Evolutionary conservation across 1,284 basidiomycete species (phyloP), one percentile per base, ranked within the genome.

Genomic region (Gymnopus androsaceus): DNA sequence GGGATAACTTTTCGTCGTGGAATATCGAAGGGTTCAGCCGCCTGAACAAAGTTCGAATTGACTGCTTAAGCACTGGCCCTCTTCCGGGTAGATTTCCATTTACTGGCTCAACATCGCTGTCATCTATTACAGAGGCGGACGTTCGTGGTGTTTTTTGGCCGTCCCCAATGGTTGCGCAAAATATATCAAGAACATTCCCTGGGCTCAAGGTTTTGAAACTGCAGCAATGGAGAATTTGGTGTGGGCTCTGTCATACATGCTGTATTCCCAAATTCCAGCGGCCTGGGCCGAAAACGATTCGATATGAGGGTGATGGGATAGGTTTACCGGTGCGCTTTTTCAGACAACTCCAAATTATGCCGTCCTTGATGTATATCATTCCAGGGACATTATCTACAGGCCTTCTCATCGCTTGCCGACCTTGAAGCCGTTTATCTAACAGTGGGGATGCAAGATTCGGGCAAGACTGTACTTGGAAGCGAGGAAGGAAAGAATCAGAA

Each of bases 211-310:
- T 62, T 3, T 63, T 75, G 23, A 63, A 61, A 9, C 54, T 74
- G 7, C 61, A 64, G 28, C 67, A 70, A 46, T 42, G 59, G 17
- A 62, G 60, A 27, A 67, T 69, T 23, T 74, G 72, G 71, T 75
- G 72, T 59, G 65, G 67, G 9, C 61, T 75, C 3, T 75, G 73
- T 50, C 61, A 72, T 57, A 69, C 67, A 5, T 69, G 66, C 49
- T 65, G 55, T 12, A 40, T 66, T 8, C 63, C 67, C 4, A 63
- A 63, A 28, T 70, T 74, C 40, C 57, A 59, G 28, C 51, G 58
- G 3, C 67, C 70, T 3, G 54, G 63, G 1, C 68, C 68, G 5
- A 59, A 63, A 17, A 58, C 48, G 7, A 55, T 73, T 19, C 28
- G 63, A 0, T 73, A 73, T 57, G 61, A 66, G 50, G 66, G n/a